Evolutionary conservation across 495 filamentous ascomycete genomes (phyloP), one percentile per base, ranked within the genome.

Genomic region (Darksidea phi): DNA sequence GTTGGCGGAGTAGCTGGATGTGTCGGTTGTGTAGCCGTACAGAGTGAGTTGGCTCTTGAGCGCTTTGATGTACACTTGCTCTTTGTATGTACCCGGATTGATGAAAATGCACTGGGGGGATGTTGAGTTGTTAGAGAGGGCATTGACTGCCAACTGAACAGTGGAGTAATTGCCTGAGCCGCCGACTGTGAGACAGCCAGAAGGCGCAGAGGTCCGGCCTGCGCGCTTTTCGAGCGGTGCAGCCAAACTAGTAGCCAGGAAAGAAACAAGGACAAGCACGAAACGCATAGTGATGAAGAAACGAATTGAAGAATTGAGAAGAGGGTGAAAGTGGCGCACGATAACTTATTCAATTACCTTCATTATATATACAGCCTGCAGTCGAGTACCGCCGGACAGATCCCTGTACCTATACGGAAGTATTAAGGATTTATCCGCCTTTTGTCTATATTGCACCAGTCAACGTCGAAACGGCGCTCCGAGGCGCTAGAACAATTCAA

Each of bases 71-170:
- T 69, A 68, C 38, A 73, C 71, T 34, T 71, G 69, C 52, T 73
- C 71, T 23, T 72, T 67, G 24, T 82, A 80, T 0, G 68, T 70
- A 18, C 80, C 75, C 10, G 75, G 43, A 6, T 79, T 59, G 69
- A 89, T 82, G 76, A 87, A 88, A 69, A 89, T 82, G 64, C 77
- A 81, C 66, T 87, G 83, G 1, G 73, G 74, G 0, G 66, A 54
- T 24, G 78, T 75, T 7, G 76, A 70, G 20, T 36, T 45, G 4
- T 43, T 61, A 47, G 57, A 61, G 17, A 66, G 53, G 8, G 75
- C 74, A 12, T 79, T 62, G 45, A 89, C 77, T 21, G 86, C 86
- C 8, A 75, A 69, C 70, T 82, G 79, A 54, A 89, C 73, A 6
- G 77, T 78, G 4, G 48, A 48, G 67, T 78, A 81, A 36, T 75